Base-by-base conservation (phyloP, 345 rosid species). In the Citrus reticulata region DNA sequence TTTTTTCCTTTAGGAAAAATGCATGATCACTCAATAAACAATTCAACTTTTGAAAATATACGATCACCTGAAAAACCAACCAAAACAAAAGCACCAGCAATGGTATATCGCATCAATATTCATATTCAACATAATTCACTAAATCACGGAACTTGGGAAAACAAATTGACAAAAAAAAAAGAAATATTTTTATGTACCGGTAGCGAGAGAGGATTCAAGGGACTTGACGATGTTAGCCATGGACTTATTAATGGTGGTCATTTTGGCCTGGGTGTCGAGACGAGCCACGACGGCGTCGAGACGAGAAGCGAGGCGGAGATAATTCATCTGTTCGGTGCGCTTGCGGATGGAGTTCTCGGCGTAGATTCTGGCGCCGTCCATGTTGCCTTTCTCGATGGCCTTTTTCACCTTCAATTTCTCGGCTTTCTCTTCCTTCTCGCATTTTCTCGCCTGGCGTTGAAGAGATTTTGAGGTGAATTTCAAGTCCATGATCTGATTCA, bases 351-450 rank as follows among this genome's bases (percentile, higher is more conserved):
- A 91, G 83, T 93, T 96, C 89, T 94, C 99, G 4, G 98, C 98
- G 70, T 96, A 96, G 94, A 96, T 94, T 83, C 99, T 89, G 55
- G 94, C 99, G 20, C 99, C 99, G 75, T 96, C 99, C 97, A 94
- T 90, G 82, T 96, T 96, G 1, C 99, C 99, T 55, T 94, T 96
- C 91, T 96, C 98, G 78, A 94, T 96, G 70, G 99, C 99, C 86
- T 96, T 96, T 89, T 96, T 94, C 42, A 94, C 95, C 86, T 94
- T 96, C 77, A 96, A 79, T 77, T 94, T 94, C 91, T 94, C 99
- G n/a, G 94, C 76, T 55, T 96, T 96, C 94, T 94, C 99, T 11
- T 94, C 98, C 89, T 96, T 96, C 93, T 96, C 99, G 89, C 99
- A 96, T 87, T 96, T 96, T 79, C 92, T 81, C 27, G 95, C 81